Base-by-base conservation (phyloP, 176 grass and related monocot species). In the Tillandsia leiboldiana region DNA sequence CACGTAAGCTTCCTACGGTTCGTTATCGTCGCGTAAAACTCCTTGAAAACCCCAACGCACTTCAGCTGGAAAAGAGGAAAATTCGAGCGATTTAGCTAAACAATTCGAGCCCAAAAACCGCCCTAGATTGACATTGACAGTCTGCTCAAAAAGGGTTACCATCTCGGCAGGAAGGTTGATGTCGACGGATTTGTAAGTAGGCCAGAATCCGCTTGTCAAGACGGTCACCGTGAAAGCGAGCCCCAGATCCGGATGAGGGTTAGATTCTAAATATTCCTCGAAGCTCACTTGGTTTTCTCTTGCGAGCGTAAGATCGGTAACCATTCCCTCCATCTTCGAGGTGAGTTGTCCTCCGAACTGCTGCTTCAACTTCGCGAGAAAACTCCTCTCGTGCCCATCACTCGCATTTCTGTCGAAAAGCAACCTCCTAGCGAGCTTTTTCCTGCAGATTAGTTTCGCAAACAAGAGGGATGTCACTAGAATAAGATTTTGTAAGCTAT, bases 131-230 rank as follows among this genome's bases (percentile, higher is more conserved):
- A 61, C 74, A 75, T 65, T 0, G 75, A 3, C 72, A 26, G 20
- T 53, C 53, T 1, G 1, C 24, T 24, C 24, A 24, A 24, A 24
- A 24, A 24, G 24, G 26, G 56, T 79, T 82, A 99, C 94, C 94
- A 99, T 93, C 79, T 99, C 94, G 53, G 84, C 84, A 75, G 86
- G 94, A 83, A 97, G 94, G 79, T 90, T 97, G 61, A 99, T 86
- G 52, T 99, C 94, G 68, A 86, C 90, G 28, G 82, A 93, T 79
- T 93, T 97, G 79, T 99, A 99, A 72, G 82, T 99, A 59, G 94
- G 94, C 94, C 94, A 99, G 78, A 99, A 90, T 75, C 94, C 94
- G 51, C 89, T 93, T 73, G 89, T 93, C 72, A 99, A 71, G 72
- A 93, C 90, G 71, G 84, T 93, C 22, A 93, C 94, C 56, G 84